Percentiles rank a stretch among this genome's conserved stretches.
Conservation (phyloP, 352 stramenopile species). For the Aphanomyces invadans region DNA sequence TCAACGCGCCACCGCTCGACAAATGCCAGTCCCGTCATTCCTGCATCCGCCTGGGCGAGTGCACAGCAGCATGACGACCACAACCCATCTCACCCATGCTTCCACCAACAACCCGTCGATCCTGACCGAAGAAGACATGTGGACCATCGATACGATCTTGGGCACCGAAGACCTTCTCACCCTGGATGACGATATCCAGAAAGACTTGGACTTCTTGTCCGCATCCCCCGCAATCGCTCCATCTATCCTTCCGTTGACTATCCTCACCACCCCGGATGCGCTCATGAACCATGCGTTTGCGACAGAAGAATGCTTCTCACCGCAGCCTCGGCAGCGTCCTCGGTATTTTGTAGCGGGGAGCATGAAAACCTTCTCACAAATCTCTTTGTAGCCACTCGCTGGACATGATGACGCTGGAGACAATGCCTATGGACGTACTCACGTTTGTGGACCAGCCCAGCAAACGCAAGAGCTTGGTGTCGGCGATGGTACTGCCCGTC, state of each 20-base stretch:
- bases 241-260: background rate
- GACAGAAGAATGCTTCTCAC: constrained; percentile 16
- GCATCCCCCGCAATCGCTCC: background rate
- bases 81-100: constrained; percentile 1
- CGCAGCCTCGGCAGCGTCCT: constrained; percentile 1
- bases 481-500: background rate
- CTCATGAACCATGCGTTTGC: constrained; percentile 24
- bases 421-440: constrained; percentile 12
- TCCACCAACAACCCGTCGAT: background rate
- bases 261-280: background rate
- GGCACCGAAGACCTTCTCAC: background rate
- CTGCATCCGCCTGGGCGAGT: background rate
- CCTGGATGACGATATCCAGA: constrained; percentile 9
- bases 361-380: background rate
- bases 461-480: constrained; percentile 17
- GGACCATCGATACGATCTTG: constrained; percentile 20
- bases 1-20: background rate
- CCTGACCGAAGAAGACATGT: constrained; percentile 15
- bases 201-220: constrained; percentile 16
- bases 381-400: constrained; percentile 19
- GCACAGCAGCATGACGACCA: background rate
- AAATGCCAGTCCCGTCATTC: background rate
- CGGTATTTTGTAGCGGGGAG: background rate
- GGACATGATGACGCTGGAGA: constrained; percentile 20
- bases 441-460: constrained; percentile 9